Conservation (phyloP, 208 protist species). For the Acanthamoeba divionensis region DNA sequence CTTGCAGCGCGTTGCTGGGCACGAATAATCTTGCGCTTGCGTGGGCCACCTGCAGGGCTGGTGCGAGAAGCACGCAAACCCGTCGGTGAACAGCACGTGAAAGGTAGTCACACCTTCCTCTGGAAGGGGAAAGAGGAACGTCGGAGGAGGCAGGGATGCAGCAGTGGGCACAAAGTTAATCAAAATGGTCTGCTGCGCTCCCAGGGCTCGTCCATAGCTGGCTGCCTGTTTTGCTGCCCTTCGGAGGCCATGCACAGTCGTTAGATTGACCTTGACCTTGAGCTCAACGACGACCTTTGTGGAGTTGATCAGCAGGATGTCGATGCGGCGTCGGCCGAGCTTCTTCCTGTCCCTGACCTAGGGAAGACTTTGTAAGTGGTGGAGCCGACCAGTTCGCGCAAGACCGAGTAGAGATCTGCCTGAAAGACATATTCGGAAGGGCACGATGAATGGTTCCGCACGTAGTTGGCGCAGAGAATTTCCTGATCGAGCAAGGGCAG, state of each 20-base stretch:
- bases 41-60: neutral
- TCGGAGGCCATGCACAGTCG: neutral
- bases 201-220: constrained; percentile 43
- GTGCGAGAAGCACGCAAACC: constrained; percentile 48
- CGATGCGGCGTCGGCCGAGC: too few relatives aligned
- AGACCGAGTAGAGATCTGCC: constrained; percentile 34
- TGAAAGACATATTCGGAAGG: constrained; percentile 47
- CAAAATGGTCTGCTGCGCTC: constrained; percentile 49
- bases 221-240: neutral
- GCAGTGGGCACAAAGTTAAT: constrained; percentile 43
- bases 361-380: constrained; percentile 36
- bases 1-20: neutral
- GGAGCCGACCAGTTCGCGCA: constrained; percentile 37
- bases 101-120: constrained; percentile 24
- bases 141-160: constrained; percentile 8
- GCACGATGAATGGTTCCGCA: constrained; percentile 44
- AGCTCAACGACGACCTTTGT: too few relatives aligned
- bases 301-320: too few relatives aligned
- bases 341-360: constrained; percentile 25
- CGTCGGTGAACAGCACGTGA: constrained; percentile 50
- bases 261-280: constrained; percentile 33
- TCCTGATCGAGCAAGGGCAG: constrained; percentile 34
- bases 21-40: constrained; percentile 35
- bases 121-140: constrained; percentile 13
- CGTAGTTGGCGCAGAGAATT: constrained; percentile 26